Base-by-base conservation (phyloP, 1,139 yeast genomes). In the Blastobotrys arbuscula region DNA sequence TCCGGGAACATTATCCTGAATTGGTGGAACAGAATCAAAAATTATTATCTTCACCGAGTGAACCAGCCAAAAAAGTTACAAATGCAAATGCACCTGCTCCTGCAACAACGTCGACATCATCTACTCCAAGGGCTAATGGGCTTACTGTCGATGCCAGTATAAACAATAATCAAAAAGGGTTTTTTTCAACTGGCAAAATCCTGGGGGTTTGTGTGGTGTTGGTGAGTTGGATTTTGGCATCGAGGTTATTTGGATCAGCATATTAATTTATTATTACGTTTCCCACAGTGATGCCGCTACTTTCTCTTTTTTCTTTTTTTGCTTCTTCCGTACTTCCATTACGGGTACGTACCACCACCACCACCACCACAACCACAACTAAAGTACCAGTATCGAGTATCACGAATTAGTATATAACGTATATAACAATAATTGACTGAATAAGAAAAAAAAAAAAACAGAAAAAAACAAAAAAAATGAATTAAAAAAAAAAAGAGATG, bases 1-100 rank as follows among this genome's bases (percentile, higher is more conserved):
- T 89, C 62, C 63, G 62, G 35, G 68, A 71, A 51, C 79, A 82
- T 43, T 90, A 88, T 63, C 85, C 92, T 0, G 94, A 87, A 19
- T 61, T 81, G 48, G 77, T 75, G n/a, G 71, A 67, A 16, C 67
- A 71, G 53, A 83, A 83, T 62, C 59, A 62, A 39, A 51, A 51
- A 45, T 23, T 38, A 12, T 34, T 47, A 18, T n/a, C n/a, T n/a
- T n/a, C n/a, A n/a, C n/a, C n/a, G n/a, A n/a, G 10, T 24, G 28
- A 24, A 24, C 28, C 28, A 24, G 28, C 10, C 10, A 7, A 7
- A 24, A 24, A 7, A 7, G 28, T 24, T 33, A 8, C 26, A 28
- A 16, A 7, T 38, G 20, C 3, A 20, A 7, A 30, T 18, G 6
- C 10, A 16, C 3, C 9, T 3, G 4, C 3, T 19, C 10, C 38